phyloP scores from a whole-genome alignment of 1,139 yeast species.

The Protomyces pachydermus region DNA sequence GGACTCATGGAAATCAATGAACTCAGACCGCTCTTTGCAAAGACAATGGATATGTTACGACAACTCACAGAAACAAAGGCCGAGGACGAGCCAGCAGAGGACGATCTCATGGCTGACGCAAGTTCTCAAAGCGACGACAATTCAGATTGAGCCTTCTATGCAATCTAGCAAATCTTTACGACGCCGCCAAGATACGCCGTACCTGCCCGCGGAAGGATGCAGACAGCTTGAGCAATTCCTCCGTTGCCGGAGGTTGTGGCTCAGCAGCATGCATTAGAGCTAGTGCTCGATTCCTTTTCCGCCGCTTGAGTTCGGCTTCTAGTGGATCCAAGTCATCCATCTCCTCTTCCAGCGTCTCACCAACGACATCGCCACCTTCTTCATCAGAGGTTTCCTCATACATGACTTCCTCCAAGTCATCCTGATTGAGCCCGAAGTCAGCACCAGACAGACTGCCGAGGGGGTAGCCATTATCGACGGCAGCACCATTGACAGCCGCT shows the following conservation, averaged over 20 bases:
- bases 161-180: background rate
- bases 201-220: background rate
- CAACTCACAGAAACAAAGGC: slow-evolving; percentile 26
- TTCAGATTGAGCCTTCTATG: background rate
- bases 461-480: slow-evolving; percentile 43
- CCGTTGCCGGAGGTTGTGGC: slow-evolving; percentile 32
- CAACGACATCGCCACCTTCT: slow-evolving; percentile 31
- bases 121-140: slow-evolving; percentile 4
- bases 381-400: slow-evolving; percentile 30
- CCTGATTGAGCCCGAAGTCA: slow-evolving; percentile 57
- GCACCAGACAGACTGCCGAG: slow-evolving; percentile 46
- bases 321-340: slow-evolving; percentile 32
- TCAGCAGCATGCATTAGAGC: slow-evolving; percentile 29
- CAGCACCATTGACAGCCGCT: slow-evolving; percentile 32
- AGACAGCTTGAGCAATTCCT: slow-evolving; percentile 32
- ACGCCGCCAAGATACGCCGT: slow-evolving; percentile 13
- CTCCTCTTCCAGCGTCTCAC: slow-evolving; percentile 22
- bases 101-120: slow-evolving; percentile 2
- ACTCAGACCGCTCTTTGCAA: slow-evolving; percentile 70
- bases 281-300: slow-evolving; percentile 25
- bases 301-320: slow-evolving; percentile 32
- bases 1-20: slow-evolving; percentile 84
- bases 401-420: slow-evolving; percentile 56
- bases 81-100: slow-evolving; percentile 8
- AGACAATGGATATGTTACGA: slow-evolving; percentile 73